Evolutionary conservation across 2,329 filamentous ascomycete species (phyloP).

Genomic region (Aureobasidium mangrovei): DNA sequence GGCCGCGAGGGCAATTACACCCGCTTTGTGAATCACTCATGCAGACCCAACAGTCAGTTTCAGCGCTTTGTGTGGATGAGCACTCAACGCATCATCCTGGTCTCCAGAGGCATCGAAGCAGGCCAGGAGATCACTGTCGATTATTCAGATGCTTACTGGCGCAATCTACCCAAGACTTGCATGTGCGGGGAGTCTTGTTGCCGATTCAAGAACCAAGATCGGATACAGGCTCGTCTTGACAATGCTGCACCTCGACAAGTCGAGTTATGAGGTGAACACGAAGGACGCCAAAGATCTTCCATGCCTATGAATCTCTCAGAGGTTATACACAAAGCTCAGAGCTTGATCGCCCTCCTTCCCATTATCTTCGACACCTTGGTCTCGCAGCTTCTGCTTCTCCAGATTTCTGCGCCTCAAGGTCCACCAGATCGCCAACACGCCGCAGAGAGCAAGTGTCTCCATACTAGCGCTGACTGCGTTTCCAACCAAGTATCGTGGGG

Average conservation of each 20-base stretch:
- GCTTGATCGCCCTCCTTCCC: conserved; percentile 13
- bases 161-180: conserved; percentile 46
- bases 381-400: conserved; percentile 22
- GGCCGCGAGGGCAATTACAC: conserved; percentile 49
- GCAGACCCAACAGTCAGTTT: conserved; percentile 49
- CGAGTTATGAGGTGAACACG: too few species aligned
- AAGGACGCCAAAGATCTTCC: background rate
- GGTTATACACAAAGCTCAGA: conserved; percentile 16
- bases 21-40: conserved; percentile 52
- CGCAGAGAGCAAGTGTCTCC: conserved; percentile 19
- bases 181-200: conserved; percentile 47
- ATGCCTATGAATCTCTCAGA: background rate
- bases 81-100: conserved; percentile 46
- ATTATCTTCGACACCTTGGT: conserved; percentile 17
- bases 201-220: conserved; percentile 25
- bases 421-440: conserved; percentile 20
- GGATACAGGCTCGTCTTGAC: background rate
- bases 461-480: conserved; percentile 21
- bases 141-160: conserved; percentile 51
- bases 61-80: conserved; percentile 50
- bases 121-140: conserved; percentile 50
- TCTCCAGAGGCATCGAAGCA: conserved; percentile 46
- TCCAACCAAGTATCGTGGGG: conserved; percentile 23
- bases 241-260: background rate
- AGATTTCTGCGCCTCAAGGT: conserved; percentile 21